Percentiles rank a stretch among this genome's conserved stretches.
phyloP scores from a whole-genome alignment of 306 rosid genomes.

The Acacia crassicarpa region DNA sequence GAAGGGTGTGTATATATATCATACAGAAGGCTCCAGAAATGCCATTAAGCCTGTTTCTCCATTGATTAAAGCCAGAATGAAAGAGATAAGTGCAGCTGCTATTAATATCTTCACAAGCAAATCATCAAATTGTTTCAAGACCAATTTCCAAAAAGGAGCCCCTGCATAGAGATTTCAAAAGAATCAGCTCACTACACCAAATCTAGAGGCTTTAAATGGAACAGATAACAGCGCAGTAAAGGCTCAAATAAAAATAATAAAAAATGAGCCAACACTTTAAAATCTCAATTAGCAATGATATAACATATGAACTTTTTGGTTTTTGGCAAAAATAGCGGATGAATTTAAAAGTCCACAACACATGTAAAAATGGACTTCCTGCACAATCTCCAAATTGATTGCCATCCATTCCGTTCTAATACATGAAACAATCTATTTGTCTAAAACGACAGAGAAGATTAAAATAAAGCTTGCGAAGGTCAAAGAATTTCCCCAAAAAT shows the following conservation, averaged over 20 bases:
- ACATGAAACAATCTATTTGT: slow-evolving; percentile 10
- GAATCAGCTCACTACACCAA: slow-evolving; percentile 28
- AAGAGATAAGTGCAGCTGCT: slow-evolving; percentile 84
- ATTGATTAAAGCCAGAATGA: slow-evolving; percentile 77
- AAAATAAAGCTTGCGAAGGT: not conserved
- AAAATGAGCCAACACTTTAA: slow-evolving; percentile 13
- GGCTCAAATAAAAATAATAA: not conserved
- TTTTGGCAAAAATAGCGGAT: not conserved
- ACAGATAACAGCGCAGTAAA: slow-evolving; percentile 17
- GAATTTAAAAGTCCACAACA: not conserved
- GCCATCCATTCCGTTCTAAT: slow-evolving; percentile 11
- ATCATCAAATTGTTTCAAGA: slow-evolving; percentile 94
- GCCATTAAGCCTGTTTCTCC: slow-evolving; percentile 96
- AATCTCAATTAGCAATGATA: slow-evolving; percentile 25
- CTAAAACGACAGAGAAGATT: not conserved
- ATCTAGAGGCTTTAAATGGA: not conserved
- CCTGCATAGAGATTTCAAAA: slow-evolving; percentile 53
- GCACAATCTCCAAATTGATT: slow-evolving; percentile 13
- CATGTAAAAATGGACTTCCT: slow-evolving; percentile 14
- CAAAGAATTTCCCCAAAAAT: slow-evolving; percentile 8
- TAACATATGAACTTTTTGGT: slow-evolving; percentile 6
- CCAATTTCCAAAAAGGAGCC: slow-evolving; percentile 93
- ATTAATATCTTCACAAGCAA: slow-evolving; percentile 91
- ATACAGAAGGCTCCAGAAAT: slow-evolving; percentile 97
- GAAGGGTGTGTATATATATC: slow-evolving; percentile 31